Evolutionary conservation across 2,329 filamentous ascomycete species (phyloP), one percentile per base, ranked within the genome.

Genomic region (Botrytis squamosa): DNA sequence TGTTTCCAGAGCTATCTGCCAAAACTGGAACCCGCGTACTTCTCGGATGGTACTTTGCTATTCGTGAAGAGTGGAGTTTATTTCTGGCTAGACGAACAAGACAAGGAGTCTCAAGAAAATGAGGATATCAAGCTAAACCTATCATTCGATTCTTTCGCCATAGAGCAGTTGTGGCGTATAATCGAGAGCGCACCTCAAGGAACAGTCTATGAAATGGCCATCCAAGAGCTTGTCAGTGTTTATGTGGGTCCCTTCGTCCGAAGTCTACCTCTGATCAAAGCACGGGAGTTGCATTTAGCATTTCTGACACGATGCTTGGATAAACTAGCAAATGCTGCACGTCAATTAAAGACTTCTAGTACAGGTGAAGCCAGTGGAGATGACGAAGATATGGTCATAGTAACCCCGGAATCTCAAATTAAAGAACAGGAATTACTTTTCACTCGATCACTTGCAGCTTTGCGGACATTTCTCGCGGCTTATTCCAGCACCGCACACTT

Each of bases 141-240:
- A n/a, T 83, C 85, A 18, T 80, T 88, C 42, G 84, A 87, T 76
- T 87, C 85, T 75, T 87, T 82, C 76, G 88, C 84, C 40, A 85
- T 88, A 62, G 92, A 96, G 77, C 88, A 94, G 73, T 84, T 97
- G n/a, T 97, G 95, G 95, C 89, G 90, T 38, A 89, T 97, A 78
- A 89, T 95, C 49, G 84, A 97, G 71, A 90, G 88, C 25, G 90
- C 92, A 89, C 90, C 8, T 85, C 88, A 55, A 84, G 87, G 55
- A 88, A 86, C 0, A 90, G 66, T 97, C 66, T 93, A 93, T 77
- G 86, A 87, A 33, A 83, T 86, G 70, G 92, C 93, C 1, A 94
- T 92, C 44, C 86, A 85, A 69, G 89, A 90, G 36, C 88, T 97
- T 5, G 93, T 94, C 38, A 87, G 91, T 38, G 86, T 94, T 20